Base-by-base conservation (phyloP, 2,329 filamentous ascomycete species). In the Tricladium varicosporioides region DNA sequence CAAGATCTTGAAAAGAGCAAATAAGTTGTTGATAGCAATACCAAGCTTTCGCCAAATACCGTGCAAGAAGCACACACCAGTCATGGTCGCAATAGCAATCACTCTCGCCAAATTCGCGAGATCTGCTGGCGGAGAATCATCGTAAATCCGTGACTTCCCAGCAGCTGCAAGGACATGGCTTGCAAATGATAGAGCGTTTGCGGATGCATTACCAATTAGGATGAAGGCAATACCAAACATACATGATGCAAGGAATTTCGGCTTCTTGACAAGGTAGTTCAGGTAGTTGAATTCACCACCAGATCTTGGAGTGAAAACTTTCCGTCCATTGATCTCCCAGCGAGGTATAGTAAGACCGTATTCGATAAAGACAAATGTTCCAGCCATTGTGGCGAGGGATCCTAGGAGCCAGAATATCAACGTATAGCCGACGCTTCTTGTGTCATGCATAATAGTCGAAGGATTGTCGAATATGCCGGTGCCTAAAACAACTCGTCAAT, bases 381-480 rank as follows among this genome's bases (percentile, higher is more conserved):
- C 63, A 10, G 63, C 63, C 43, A 65, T 56, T 2, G 55, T 56
- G 15, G 53, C 48, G 36, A 76, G 59, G 16, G 70, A 72, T 27
- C 78, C 81, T 11, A 80, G 68, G 0, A 80, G 73, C 81, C 81
- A 84, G 9, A 84, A 70, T 22, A 82, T 71, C 8, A 84, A 69
- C 10, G 77, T 73, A 43, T 81, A 74, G 3, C 81, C 81, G 2
- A 83, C 79, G 76, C 78, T 54, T 81, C 80, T 1, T 83, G 60
- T 58, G 27, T 53, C 56, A 27, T 46, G 32, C 36, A 63, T 55
- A 5, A 63, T 87, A 7, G 83, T 79, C 0, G 86, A 86, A 0
- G 87, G 87, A 80, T 72, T 58, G 27, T 61, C 59, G 50, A 67
- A 67, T 5, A 67, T 67, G 1, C 65, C 65, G 13, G 60, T 62